phyloP scores from a whole-genome alignment of 176 grass and related monocot species.

The Phyllostachys edulis region DNA sequence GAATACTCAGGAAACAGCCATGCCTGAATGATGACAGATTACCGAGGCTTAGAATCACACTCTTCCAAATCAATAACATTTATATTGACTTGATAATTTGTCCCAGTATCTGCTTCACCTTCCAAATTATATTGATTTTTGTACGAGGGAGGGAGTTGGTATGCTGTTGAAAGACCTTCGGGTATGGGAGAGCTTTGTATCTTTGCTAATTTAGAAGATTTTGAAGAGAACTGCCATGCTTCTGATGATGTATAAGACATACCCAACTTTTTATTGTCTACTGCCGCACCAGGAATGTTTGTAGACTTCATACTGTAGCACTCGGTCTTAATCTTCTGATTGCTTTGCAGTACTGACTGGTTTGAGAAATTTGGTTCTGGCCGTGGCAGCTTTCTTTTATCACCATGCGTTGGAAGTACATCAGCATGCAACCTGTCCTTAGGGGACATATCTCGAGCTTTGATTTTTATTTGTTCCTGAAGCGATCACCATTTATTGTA shows the following conservation, averaged over 20 bases:
- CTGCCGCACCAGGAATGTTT: conserved; percentile 21
- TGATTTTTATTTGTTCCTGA: conserved; percentile 55
- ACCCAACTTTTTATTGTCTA: conserved; percentile 21
- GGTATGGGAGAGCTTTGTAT: conserved; percentile 4
- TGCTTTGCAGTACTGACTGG: conserved; percentile 36
- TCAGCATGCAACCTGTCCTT: conserved; percentile 40
- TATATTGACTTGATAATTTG: conserved; percentile 15
- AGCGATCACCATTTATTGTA: conserved; percentile 26
- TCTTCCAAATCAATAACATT: conserved; percentile 38
- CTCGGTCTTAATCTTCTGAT: conserved; percentile 47
- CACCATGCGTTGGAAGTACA: conserved; percentile 27
- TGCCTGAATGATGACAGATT: conserved; percentile 38
- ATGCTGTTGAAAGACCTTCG: background rate
- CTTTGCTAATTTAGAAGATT: conserved; percentile 27
- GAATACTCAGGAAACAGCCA: background rate
- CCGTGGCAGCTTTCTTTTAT: conserved; percentile 46
- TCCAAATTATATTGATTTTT: conserved; percentile 24
- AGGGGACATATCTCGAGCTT: conserved; percentile 26
- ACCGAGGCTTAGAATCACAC: conserved; percentile 32
- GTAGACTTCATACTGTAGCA: conserved; percentile 6
- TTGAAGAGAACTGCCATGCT: conserved; percentile 21
- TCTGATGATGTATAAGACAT: conserved; percentile 24
- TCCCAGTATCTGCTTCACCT: conserved; percentile 2
- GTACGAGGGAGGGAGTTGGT: background rate
- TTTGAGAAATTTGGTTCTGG: conserved; percentile 44